These are phyloP conservation scores for Spatholobus suberectus DNA, from an alignment of 306 rosid species.

Conservation along the genomic window DNA sequence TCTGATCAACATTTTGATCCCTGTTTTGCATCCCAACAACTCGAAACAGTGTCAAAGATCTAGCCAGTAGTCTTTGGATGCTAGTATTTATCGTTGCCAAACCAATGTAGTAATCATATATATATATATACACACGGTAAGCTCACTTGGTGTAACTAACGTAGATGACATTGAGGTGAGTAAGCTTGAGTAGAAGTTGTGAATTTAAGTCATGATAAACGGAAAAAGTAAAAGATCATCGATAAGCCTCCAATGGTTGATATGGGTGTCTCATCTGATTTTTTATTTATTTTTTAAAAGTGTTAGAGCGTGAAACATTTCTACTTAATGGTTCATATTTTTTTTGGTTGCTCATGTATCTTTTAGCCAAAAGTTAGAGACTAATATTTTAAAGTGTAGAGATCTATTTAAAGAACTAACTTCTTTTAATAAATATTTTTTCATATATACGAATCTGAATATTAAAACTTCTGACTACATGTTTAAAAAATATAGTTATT, in stretches of 20 bases:
- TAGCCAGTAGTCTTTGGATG: slow-evolving; percentile 4
- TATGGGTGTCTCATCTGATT: not conserved
- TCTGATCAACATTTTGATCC: slow-evolving; percentile 40
- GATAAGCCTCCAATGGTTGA: not conserved
- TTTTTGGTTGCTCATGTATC: too few relatives aligned
- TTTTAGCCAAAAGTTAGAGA: too few relatives aligned
- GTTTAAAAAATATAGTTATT: too few relatives aligned
- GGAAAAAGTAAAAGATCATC: not conserved
- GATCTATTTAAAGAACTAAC: too few relatives aligned
- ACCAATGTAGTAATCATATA: not conserved
- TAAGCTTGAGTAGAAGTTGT: not conserved
- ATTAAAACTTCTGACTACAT: too few relatives aligned
- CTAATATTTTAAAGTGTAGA: too few relatives aligned
- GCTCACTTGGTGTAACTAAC: not conserved
- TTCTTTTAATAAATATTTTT: too few relatives aligned
- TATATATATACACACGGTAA: not conserved
- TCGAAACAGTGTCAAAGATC: slow-evolving; percentile 20
- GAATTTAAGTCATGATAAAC: not conserved
- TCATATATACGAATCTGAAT: too few relatives aligned
- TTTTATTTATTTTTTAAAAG: not conserved
- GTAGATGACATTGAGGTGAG: not conserved
- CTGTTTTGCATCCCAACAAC: slow-evolving; percentile 46
- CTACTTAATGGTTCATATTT: too few relatives aligned
- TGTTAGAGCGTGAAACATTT: too few relatives aligned
- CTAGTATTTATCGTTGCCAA: slow-evolving; percentile 31